Evolutionary conservation across 2,329 filamentous ascomycete species (phyloP), one percentile per base, ranked within the genome.

Genomic region (Colletotrichum lupini): DNA sequence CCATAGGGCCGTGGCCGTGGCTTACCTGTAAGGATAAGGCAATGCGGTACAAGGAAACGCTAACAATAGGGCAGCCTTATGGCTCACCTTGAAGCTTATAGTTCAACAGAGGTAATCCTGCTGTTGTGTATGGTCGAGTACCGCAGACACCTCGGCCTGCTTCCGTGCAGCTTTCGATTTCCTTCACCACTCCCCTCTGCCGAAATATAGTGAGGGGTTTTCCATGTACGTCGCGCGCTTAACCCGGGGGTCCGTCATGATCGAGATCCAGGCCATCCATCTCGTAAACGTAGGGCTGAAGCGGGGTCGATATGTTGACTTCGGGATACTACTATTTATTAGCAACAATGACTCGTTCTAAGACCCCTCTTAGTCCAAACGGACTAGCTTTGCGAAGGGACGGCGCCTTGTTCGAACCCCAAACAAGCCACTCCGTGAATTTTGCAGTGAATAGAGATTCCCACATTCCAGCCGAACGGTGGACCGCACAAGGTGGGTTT

Each of bases 391-490:
- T 24, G 9, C 24, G 42, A 49, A 49, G 56, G 56, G 42, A 14
- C 26, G 24, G 16, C 37, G 32, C 24, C 49, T 22, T 28, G 19
- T 9, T 55, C 11, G n/a, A 11, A 19, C n/a, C 24, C 42, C 42
- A 49, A 4, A 49, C 16, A 49, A 49, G 42, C 19, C 42, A 49
- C 42, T n/a, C 42, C 42, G 42, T 49, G 42, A 49, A 37, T 55
- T 57, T 32, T 12, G 24, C 53, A 42, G 35, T 46, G 35, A 35
- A 57, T 49, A 35, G 42, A 28, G 55, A 35, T 35, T 46, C 56
- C 19, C 26, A 30, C 22, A 62, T 72, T 62, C 64, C 68, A 72
- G 30, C n/a, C 26, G 26, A 30, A 26, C n/a, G 63, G 63, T 58
- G 56, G 35, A 58, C 49, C 57, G 63, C 58, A 53, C 55, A 28